Base-by-base conservation (phyloP, 1,284 basidiomycete genomes). In the Blastosporella zonata region DNA sequence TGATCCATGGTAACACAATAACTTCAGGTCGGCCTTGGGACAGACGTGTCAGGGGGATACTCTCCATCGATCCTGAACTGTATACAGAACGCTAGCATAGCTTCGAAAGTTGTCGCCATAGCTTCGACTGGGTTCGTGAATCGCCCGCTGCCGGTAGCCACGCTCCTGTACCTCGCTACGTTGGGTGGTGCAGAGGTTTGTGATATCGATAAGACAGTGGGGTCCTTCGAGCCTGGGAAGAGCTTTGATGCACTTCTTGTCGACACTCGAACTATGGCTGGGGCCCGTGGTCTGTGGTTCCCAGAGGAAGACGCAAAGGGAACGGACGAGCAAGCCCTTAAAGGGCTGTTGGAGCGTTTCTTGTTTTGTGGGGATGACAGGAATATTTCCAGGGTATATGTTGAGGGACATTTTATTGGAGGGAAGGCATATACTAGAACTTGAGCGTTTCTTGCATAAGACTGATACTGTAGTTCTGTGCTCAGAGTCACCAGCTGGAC, bases 21-120 rank as follows among this genome's bases (percentile, higher is more conserved):
- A 31, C 27, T 8, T n/a, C 27, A 91, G 87, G 87, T 94, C 53
- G 90, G 91, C 9, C 73, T 97, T 17, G 94, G 94, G 2, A 93
- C 90, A 36, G 94, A 97, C 62, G 89, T 93, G 38, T 90, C 90
- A 0, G 94, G 93, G n/a, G 93, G 94, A 1, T 91, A 84, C 65
- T 83, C 82, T 8, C 75, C 87, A 1, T 94, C 93, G 3, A 90
- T 99, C 55, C 74, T 98, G 36, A 81, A 78, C n/a, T 78, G 82
- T 7, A 77, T 99, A 45, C 86, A 87, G 54, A 81, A 90, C 59
- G 93, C 95, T 2, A 87, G 85, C 59, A 79, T 88, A 29, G 84
- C 90, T 20, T 86, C 91, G 21, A 96, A 96, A 66, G 77, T 90
- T 50, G 59, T 90, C 39, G 73, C 75, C 10, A 66, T 54, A 49